Percentiles rank a stretch among this genome's conserved stretches.
These are phyloP conservation scores for Quercus tomentella DNA, from an alignment of 331 rosid genomes.

Conservation along the genomic window DNA sequence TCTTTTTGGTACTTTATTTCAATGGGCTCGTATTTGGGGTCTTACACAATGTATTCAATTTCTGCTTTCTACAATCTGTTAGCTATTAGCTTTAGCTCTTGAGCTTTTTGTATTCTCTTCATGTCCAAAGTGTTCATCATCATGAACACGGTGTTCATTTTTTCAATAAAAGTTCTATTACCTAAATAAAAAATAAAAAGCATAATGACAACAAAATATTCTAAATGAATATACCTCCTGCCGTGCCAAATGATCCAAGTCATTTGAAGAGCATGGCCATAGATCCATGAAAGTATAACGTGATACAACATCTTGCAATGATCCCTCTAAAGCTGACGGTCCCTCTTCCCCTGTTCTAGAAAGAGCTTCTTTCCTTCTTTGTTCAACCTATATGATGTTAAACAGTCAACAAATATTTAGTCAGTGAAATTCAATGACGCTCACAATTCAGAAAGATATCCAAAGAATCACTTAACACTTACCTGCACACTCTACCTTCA, in stretches of 20 bases:
- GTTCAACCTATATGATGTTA: constrained; percentile 66
- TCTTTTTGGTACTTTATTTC: no score
- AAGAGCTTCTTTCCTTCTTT: constrained; percentile 85
- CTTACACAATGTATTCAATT: no score
- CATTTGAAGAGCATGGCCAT: constrained; percentile 87
- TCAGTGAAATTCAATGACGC: not conserved
- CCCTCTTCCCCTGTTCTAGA: constrained; percentile 66
- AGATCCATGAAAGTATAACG: constrained; percentile 94
- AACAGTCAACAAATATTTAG: not conserved
- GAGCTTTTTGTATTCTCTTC: no score
- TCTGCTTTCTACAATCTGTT: no score
- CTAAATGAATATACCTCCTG: constrained; percentile 61
- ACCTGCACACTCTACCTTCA: not conserved
- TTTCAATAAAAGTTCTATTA: no score
- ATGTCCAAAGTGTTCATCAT: no score
- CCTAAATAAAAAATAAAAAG: no score
- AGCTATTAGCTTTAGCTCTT: no score
- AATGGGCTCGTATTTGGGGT: no score
- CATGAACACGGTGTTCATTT: no score
- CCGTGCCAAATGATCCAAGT: constrained; percentile 73
- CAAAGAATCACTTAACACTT: not conserved
- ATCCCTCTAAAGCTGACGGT: constrained; percentile 52
- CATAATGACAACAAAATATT: not conserved
- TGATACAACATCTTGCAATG: constrained; percentile 83
- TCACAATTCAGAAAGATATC: not conserved